phyloP scores from a whole-genome alignment of 768 basidiomycete species.

The Kwoniella mangroviensis region DNA sequence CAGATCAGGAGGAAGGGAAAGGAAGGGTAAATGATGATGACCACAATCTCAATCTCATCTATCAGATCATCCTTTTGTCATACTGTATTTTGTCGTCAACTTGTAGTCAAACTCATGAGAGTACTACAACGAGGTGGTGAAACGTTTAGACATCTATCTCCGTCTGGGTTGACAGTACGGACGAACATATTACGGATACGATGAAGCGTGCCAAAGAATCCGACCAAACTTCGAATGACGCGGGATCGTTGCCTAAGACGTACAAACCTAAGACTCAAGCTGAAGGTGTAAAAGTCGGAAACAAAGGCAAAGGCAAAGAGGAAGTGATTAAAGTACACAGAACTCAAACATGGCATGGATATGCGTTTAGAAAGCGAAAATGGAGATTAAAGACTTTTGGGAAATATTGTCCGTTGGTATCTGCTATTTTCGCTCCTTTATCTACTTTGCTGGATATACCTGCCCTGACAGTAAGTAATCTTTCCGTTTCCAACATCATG shows the following conservation, averaged over 20 bases:
- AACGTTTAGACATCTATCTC: no score
- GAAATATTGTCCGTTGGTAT: constrained; percentile 52
- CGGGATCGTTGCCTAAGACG: constrained; percentile 1
- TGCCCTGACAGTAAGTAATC: constrained; percentile 50
- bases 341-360: constrained; percentile 18
- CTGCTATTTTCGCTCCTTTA: constrained; percentile 57
- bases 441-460: constrained; percentile 59
- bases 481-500: not conserved
- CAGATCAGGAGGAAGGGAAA: not conserved
- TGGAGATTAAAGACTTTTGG: constrained; percentile 23
- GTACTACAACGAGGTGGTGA: no score
- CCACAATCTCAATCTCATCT: no score
- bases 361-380: constrained; percentile 9
- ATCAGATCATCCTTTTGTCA: no score
- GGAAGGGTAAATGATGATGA: no score
- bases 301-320: not conserved
- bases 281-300: not conserved
- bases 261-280: not conserved
- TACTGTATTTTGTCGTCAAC: no score
- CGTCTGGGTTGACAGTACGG: no score
- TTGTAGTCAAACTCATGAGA: no score
- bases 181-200: not conserved
- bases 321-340: not conserved
- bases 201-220: not conserved
- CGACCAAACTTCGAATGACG: not conserved